phyloP scores from a whole-genome alignment of 1,139 yeast species.

The Yarrowia galli region DNA sequence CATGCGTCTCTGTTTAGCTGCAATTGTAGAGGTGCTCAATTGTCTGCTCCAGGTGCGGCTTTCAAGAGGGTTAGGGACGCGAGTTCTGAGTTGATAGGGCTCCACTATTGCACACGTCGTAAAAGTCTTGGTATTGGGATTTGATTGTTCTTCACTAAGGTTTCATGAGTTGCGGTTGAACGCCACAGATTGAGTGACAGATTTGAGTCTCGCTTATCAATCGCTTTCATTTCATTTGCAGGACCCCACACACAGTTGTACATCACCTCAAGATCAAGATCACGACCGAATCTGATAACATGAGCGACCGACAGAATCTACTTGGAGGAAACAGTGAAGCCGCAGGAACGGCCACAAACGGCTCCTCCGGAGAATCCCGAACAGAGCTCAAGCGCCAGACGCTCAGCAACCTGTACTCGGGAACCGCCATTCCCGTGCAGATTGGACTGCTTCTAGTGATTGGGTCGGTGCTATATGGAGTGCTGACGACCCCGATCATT shows the following conservation, averaged over 20 bases:
- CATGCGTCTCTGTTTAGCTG: no score
- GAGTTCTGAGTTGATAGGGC: no score
- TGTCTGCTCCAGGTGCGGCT: no score
- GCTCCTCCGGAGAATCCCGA: not conserved
- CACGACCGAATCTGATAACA: not conserved
- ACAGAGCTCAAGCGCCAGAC: conserved; percentile 27
- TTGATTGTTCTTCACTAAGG: no score
- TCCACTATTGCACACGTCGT: no score
- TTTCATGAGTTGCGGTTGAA: conserved; percentile 5
- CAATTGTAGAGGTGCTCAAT: no score
- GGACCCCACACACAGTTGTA: conserved; percentile 8
- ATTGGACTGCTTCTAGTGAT: conserved; percentile 41
- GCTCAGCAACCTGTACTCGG: conserved; percentile 40
- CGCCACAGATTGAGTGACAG: conserved; percentile 30
- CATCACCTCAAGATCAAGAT: no score
- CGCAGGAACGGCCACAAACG: not conserved
- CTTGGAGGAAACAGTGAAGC: no score
- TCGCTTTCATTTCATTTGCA: conserved; percentile 4
- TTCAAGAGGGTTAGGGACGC: conserved; percentile 2
- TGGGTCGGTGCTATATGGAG: conserved; percentile 41
- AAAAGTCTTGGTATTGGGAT: no score
- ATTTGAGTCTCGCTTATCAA: conserved; percentile 24
- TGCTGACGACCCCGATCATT: conserved; percentile 42
- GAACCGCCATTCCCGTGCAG: conserved; percentile 42
- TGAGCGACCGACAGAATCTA: conserved; percentile 30